A percentile compares a stretch with the other conserved stretches of the same genome.
Evolutionary conservation across 106 monocot species (phyloP).

Genomic region (Hemerocallis citrina): DNA sequence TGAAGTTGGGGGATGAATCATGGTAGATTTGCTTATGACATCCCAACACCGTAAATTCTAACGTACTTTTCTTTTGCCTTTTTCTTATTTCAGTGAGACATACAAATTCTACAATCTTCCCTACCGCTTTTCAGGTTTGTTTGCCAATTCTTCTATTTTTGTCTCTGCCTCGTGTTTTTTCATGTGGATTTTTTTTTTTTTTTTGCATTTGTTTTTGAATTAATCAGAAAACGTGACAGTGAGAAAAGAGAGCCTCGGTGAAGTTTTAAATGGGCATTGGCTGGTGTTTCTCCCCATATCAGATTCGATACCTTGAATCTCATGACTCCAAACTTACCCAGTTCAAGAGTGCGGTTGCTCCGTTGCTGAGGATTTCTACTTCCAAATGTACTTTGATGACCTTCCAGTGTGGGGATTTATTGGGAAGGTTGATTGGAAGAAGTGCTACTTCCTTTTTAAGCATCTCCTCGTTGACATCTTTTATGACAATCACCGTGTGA

Average conservation of each 20-base stretch:
- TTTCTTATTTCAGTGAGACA: constrained; percentile 10
- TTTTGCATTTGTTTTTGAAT: neutral
- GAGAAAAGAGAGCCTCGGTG: neutral
- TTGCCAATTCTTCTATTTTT: neutral
- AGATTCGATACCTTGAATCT: too few relatives aligned
- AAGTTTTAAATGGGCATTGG: neutral
- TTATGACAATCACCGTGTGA: neutral
- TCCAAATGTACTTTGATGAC: constrained; percentile 3
- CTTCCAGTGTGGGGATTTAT: constrained; percentile 5
- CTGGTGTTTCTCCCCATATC: too few relatives aligned
- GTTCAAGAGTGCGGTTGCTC: neutral
- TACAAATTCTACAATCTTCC: constrained; percentile 9
- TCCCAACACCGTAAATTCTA: too few relatives aligned
- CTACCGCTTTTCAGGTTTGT: constrained; percentile 2
- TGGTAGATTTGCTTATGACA: too few relatives aligned
- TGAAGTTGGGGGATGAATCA: too few relatives aligned
- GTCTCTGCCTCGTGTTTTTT: too few relatives aligned
- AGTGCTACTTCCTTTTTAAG: neutral
- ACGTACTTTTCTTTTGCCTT: neutral
- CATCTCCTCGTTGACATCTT: neutral
- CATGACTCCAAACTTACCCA: too few relatives aligned
- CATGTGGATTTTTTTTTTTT: neutral
- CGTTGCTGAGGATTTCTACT: neutral
- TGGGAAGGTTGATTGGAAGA: neutral
- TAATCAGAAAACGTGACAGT: neutral